Evolutionary conservation across 1,139 yeast species (phyloP).

Genomic region (Debaryomyces sp.): DNA sequence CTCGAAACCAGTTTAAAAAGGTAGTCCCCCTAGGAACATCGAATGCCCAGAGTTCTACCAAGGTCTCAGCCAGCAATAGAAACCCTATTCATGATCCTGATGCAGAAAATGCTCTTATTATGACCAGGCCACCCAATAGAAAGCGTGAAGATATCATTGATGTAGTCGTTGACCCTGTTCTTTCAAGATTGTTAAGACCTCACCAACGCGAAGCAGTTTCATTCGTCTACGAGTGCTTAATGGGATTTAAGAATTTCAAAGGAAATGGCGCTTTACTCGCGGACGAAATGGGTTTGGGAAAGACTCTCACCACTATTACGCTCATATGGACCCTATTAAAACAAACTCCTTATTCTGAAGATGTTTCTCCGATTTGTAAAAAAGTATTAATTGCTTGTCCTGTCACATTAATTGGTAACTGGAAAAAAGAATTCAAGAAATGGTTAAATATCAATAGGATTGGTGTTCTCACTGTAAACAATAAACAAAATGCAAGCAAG

Average conservation of each 20-base stretch:
- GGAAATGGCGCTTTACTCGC: slow-evolving; percentile 84
- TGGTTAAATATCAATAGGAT: slow-evolving; percentile 79
- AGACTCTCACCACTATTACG: slow-evolving; percentile 84
- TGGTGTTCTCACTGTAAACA: slow-evolving; percentile 57
- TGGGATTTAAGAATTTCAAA: slow-evolving; percentile 58
- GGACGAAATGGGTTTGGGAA: slow-evolving; percentile 98
- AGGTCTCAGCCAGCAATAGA: slow-evolving; percentile 5
- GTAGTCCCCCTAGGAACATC: background rate
- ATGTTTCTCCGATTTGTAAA: slow-evolving; percentile 39
- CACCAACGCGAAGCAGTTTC: slow-evolving; percentile 86
- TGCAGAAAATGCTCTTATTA: slow-evolving; percentile 9
- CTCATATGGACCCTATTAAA: slow-evolving; percentile 81
- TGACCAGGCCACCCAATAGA: slow-evolving; percentile 13
- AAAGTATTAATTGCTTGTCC: slow-evolving; percentile 88
- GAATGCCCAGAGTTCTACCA: background rate
- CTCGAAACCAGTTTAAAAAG: slow-evolving; percentile 3
- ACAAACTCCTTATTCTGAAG: slow-evolving; percentile 60
- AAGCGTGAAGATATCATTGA: slow-evolving; percentile 34
- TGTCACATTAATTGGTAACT: slow-evolving; percentile 82
- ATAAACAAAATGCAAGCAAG: slow-evolving; percentile 45
- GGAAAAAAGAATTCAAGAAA: slow-evolving; percentile 86
- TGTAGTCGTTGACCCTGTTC: slow-evolving; percentile 70
- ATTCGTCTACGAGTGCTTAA: slow-evolving; percentile 79
- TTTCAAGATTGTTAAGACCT: slow-evolving; percentile 62
- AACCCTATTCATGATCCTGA: slow-evolving; percentile 10